Evolutionary conservation across 1,284 basidiomycete genomes (phyloP).

Genomic region (Tilletia setariae): DNA sequence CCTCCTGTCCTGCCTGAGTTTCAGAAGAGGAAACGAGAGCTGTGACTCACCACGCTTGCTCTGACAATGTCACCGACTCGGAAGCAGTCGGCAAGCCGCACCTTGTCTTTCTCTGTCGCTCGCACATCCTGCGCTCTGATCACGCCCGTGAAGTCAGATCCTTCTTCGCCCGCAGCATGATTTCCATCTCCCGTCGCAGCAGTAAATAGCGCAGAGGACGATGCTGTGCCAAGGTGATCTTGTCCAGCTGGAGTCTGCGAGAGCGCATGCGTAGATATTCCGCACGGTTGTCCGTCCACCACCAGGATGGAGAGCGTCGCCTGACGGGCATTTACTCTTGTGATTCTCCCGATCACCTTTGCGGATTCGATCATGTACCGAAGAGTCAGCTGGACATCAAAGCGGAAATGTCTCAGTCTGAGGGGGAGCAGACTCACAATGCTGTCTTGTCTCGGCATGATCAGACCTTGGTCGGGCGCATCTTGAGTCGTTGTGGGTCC

Average conservation of each 20-base stretch:
- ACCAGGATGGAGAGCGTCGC: constrained; percentile 82
- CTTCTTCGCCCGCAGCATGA: constrained; percentile 49
- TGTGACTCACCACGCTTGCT: constrained; percentile 74
- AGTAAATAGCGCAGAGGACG: constrained; percentile 16
- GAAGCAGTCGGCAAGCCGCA: constrained; percentile 91
- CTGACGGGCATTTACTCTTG: constrained; percentile 80
- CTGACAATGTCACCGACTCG: constrained; percentile 92
- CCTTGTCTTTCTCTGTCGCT: constrained; percentile 83
- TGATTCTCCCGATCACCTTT: constrained; percentile 70
- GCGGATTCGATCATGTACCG: neutral
- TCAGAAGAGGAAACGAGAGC: no score
- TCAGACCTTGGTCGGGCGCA: constrained; percentile 33
- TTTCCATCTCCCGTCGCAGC: constrained; percentile 38
- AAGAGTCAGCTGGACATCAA: neutral
- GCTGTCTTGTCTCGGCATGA: constrained; percentile 40
- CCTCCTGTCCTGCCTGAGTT: no score
- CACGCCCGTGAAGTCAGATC: constrained; percentile 74
- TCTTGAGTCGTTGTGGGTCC: neutral
- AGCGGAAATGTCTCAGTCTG: neutral
- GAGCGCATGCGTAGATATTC: constrained; percentile 26
- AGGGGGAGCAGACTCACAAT: constrained; percentile 22
- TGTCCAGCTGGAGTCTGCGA: neutral
- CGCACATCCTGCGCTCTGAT: constrained; percentile 76
- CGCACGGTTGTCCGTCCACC: constrained; percentile 76
- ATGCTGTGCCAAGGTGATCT: no score